Base-by-base conservation (phyloP, 257 asterid species). In the Nicotiana tomentosiformis region DNA sequence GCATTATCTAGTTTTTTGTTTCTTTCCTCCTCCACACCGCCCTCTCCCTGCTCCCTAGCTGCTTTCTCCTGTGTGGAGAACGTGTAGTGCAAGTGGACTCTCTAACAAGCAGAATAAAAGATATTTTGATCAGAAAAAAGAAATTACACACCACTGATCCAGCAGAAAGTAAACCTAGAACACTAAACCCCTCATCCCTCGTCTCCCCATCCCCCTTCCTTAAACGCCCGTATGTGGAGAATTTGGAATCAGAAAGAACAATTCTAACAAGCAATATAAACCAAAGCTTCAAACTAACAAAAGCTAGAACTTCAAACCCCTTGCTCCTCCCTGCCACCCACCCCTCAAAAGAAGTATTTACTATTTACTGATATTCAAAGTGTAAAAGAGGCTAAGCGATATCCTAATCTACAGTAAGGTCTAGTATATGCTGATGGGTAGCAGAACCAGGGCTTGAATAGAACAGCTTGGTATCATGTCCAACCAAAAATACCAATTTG, bases 381-480 rank as follows among this genome's bases (percentile, higher is more conserved):
- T 29, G 62, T 76, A 76, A 53, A 51, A 76, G 64, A 46, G 26
- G 29, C 65, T 9, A 29, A 29, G 55, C 16, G 5, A 51, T 26
- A 51, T 51, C 26, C 80, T 76, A 76, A 76, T 51, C 64, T 53
- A 76, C 65, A 76, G 17, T 46, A 74, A 76, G 80, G 29, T 74
- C 64, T 49, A 51, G 46, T 29, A 23, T 15, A 29, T 76, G 1
- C 46, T 29, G 29, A 74, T 26, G 62, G 16, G 80, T 11, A 76
- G 64, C 80, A 51, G 2, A 51, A 76, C n/a, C 80, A 61, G 53
- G 26, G 29, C 39, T 43, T 3, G 39, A 7, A 74, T 5, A 49
- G 35, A 46, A 76, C 29, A 76, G 15, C 65, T 51, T 29, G 46
- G 16, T 51, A 76, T 30, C 43, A 76, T 53, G 80, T 76, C 80